Base-by-base conservation (phyloP, 495 filamentous ascomycete genomes). In the Penicillium coprophilum region DNA sequence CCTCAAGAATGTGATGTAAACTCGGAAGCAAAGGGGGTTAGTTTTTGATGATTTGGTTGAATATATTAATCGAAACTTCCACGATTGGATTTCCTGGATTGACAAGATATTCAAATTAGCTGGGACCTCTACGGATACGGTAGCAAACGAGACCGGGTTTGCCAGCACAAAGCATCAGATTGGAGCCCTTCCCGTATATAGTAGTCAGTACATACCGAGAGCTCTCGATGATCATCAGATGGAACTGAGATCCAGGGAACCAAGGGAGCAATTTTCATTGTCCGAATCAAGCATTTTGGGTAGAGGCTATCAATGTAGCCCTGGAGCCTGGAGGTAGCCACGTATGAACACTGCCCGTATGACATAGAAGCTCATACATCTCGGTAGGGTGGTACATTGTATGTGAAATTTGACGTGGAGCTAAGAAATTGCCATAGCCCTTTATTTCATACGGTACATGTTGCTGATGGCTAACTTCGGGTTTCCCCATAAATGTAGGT, bases 261-360 rank as follows among this genome's bases (percentile, higher is more conserved):
- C 40, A 52, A 51, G 44, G 38, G 47, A 58, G 39, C 31, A 54
- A 60, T 63, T 57, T 34, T 59, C 53, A 53, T 30, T 55, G 55
- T 52, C 36, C 23, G 45, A 54, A 38, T 53, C 51, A 60, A 63
- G 63, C 55, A 58, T 60, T 57, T 40, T 21, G 31, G 38, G n/a
- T n/a, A 17, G 30, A 41, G 9, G 38, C 24, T 44, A 45, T 45
- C 38, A 59, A 36, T 24, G 20, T 19, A 55, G 52, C 32, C 34
- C 34, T n/a, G n/a, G n/a, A n/a, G n/a, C n/a, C 24, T 17, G 15
- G 34, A n/a, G 23, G 46, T 53, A 44, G 28, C 56, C 47, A n/a
- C 17, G 34, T 46, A 55, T 40, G 30, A 24, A 20, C 44, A 50
- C 44, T 36, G 32, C 48, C 39, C 23, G 31, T 19, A n/a, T n/a